Evolutionary conservation across 2,329 filamentous ascomycete genomes (phyloP).

Genomic region (Juglanconis sp.): DNA sequence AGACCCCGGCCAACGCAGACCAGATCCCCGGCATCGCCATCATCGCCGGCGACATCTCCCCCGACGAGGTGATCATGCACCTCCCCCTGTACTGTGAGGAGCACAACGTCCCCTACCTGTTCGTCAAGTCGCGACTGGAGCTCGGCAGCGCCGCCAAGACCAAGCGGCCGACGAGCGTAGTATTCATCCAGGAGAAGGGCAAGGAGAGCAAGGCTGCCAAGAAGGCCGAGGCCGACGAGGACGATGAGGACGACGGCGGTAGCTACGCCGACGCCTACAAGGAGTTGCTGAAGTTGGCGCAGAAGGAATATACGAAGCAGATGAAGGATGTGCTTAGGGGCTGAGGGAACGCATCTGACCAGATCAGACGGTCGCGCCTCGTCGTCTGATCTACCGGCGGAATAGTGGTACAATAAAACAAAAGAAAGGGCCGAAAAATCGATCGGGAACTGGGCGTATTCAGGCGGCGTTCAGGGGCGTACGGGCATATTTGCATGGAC

Average conservation of each 20-base stretch:
- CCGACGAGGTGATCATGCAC: conserved; percentile 98
- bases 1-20: conserved; percentile 56
- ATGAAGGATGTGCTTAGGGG: conserved; percentile 27
- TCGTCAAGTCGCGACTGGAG: conserved; percentile 87
- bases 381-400: not conserved
- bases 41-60: conserved; percentile 95
- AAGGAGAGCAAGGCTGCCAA: conserved; percentile 43
- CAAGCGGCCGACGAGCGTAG: conserved; percentile 93
- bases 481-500: conserved; percentile 10
- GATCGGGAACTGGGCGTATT: conserved; percentile 6
- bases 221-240: conserved; percentile 42
- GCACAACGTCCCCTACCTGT: conserved; percentile 95
- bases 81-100: conserved; percentile 97
- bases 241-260: conserved; percentile 49
- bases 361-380: too few relatives aligned
- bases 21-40: conserved; percentile 72
- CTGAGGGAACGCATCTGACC: not conserved
- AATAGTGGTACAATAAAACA: not conserved
- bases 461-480: conserved; percentile 17
- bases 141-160: conserved; percentile 90
- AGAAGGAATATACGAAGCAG: conserved; percentile 63
- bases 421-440: not conserved
- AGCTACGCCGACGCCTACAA: conserved; percentile 63
- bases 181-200: conserved; percentile 72
- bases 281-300: conserved; percentile 61